Conservation (phyloP, 257 asterid genomes). For the Lycium barbarum region DNA sequence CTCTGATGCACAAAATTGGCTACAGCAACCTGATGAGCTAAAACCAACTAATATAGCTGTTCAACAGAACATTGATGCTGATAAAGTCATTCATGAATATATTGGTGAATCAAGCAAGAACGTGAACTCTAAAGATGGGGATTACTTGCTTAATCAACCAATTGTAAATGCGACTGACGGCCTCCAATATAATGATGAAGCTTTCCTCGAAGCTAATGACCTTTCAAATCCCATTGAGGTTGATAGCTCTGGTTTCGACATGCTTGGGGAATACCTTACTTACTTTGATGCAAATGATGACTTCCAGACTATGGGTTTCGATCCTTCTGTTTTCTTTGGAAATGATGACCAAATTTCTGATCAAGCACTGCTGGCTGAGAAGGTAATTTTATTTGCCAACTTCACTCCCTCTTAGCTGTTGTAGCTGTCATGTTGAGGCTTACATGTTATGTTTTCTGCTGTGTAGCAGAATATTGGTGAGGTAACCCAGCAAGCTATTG, state of each 20-base stretch:
- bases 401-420: neutral
- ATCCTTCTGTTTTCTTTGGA: conserved; percentile 53
- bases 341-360: conserved; percentile 46
- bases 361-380: conserved; percentile 38
- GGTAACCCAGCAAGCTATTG: conserved; percentile 38
- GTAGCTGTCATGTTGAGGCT: neutral
- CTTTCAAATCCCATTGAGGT: conserved; percentile 57
- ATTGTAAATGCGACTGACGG: conserved; percentile 51
- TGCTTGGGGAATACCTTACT: conserved; percentile 69
- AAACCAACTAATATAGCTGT: conserved; percentile 49
- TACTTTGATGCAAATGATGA: conserved; percentile 66
- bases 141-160: conserved; percentile 72
- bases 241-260: conserved; percentile 53
- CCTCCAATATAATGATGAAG: conserved; percentile 57
- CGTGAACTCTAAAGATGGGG: conserved; percentile 48
- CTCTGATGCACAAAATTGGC: conserved; percentile 25
- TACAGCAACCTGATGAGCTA: conserved; percentile 47
- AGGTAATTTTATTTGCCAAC: conserved; percentile 47
- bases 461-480: conserved; percentile 51
- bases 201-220: conserved; percentile 77
- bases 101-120: conserved; percentile 74
- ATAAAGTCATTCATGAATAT: conserved; percentile 75
- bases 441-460: neutral
- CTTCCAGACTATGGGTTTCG: conserved; percentile 46
- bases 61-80: conserved; percentile 44